Conservation (phyloP, 371 early-diverging fungal species). For the Mortierella sp. region DNA sequence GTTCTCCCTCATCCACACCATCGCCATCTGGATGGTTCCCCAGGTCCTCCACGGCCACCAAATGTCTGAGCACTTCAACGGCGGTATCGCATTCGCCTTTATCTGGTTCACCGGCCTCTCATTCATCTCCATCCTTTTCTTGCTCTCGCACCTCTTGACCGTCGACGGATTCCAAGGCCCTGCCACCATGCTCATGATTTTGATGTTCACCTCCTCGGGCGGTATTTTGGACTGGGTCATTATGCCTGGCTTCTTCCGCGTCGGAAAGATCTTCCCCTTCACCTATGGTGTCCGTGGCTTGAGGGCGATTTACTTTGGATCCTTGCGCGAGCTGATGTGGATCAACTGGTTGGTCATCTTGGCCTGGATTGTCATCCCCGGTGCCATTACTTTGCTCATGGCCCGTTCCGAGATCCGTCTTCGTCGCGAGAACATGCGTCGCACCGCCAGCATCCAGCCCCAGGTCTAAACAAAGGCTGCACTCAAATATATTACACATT, state of each 20-base stretch:
- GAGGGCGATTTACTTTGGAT: conserved; percentile 54
- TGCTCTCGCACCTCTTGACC: conserved; percentile 44
- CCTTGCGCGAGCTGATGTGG: conserved; percentile 50
- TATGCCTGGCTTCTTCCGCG: conserved; percentile 53
- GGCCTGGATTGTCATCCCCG: conserved; percentile 56
- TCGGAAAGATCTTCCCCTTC: conserved; percentile 56
- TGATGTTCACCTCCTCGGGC: conserved; percentile 55
- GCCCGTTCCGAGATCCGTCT: conserved; percentile 50
- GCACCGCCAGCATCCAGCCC: conserved; percentile 29
- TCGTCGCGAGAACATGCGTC: conserved; percentile 52
- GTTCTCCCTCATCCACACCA: conserved; percentile 45
- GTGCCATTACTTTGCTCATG: conserved; percentile 26
- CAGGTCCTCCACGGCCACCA: conserved; percentile 47
- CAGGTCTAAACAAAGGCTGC: neutral
- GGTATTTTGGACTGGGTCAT: conserved; percentile 51
- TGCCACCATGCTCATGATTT: conserved; percentile 53
- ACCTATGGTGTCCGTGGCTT: conserved; percentile 51
- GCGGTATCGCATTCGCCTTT: conserved; percentile 51
- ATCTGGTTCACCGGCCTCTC: conserved; percentile 52
- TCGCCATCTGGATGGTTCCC: conserved; percentile 58
- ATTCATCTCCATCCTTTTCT: conserved; percentile 48
- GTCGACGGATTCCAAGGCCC: conserved; percentile 57
- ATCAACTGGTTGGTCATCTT: conserved; percentile 57
- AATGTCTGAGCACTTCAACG: conserved; percentile 43
- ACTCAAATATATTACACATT: neutral